Conservation (phyloP, 129 eudicot genomes). For the Artemisia annua region DNA sequence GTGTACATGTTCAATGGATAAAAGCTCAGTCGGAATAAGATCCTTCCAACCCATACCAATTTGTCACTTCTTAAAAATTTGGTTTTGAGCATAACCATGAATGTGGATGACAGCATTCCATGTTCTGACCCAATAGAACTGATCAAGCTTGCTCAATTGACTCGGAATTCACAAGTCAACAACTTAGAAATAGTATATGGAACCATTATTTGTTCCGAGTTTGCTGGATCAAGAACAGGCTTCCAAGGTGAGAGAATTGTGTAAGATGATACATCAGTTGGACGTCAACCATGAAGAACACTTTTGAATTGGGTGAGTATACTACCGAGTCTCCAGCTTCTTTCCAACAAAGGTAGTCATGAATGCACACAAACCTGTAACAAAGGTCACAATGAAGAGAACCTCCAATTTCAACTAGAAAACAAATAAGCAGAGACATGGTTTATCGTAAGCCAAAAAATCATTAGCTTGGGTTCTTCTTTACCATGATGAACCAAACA, state of each 20-base stretch:
- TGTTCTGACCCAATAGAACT: constrained; percentile 57
- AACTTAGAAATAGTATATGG: constrained; percentile 59
- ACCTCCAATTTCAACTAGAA: background rate
- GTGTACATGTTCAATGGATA: constrained; percentile 64
- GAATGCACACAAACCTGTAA: constrained; percentile 69
- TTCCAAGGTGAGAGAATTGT: constrained; percentile 71
- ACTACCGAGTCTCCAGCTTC: constrained; percentile 52
- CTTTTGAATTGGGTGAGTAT: constrained; percentile 49
- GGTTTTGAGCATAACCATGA: no score
- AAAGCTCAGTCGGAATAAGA: constrained; percentile 39
- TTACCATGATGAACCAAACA: no score
- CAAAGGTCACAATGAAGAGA: constrained; percentile 6
- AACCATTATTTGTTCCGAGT: constrained; percentile 81
- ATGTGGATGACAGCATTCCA: background rate
- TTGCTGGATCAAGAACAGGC: constrained; percentile 62
- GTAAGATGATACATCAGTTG: constrained; percentile 65
- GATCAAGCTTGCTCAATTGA: constrained; percentile 75
- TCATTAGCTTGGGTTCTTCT: no score
- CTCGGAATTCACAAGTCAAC: constrained; percentile 48
- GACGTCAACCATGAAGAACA: constrained; percentile 82
- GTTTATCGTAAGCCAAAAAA: no score
- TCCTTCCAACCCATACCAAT: no score
- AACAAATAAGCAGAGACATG: no score
- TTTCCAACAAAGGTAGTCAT: constrained; percentile 74
- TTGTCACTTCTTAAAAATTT: no score